A percentile compares a stretch with the other conserved stretches of the same genome.
phyloP scores from a whole-genome alignment of 345 rosid species.

The Noccaea bulbosa region DNA sequence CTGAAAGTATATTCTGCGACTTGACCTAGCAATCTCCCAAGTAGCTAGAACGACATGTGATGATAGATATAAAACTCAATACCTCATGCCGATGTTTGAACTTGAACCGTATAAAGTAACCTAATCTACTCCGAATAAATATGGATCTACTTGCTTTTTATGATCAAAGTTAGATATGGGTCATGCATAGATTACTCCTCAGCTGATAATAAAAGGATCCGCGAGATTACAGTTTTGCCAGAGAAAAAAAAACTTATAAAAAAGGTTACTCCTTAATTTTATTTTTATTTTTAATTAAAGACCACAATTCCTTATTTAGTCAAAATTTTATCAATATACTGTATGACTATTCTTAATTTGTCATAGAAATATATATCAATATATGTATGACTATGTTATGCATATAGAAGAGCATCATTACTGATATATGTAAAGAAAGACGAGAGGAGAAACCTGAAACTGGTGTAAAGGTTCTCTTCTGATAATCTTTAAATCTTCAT shows the following conservation, averaged over 20 bases:
- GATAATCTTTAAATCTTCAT: slow-evolving; percentile 48
- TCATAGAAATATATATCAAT: neutral
- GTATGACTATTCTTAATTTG: neutral
- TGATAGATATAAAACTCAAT: neutral
- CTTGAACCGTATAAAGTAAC: slow-evolving; percentile 1
- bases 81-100: slow-evolving; percentile 7
- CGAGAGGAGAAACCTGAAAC: slow-evolving; percentile 54
- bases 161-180: neutral
- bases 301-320: no score
- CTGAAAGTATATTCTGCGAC: neutral
- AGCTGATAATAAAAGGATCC: no score
- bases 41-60: neutral
- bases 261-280: neutral
- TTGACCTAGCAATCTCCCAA: slow-evolving; percentile 1
- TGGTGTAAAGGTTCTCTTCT: slow-evolving; percentile 47
- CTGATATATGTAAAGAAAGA: neutral
- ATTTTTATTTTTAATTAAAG: no score
- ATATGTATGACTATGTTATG: neutral
- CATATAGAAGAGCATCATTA: neutral
- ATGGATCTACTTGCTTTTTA: slow-evolving; percentile 5
- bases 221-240: no score
- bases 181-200: no score
- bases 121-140: neutral
- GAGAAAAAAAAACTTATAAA: no score
- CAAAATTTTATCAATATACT: no score